A percentile compares a stretch with the other conserved stretches of the same genome.
Conservation (phyloP, 192 early-diverging fungal species). For the Entophlyctis helioformis region DNA sequence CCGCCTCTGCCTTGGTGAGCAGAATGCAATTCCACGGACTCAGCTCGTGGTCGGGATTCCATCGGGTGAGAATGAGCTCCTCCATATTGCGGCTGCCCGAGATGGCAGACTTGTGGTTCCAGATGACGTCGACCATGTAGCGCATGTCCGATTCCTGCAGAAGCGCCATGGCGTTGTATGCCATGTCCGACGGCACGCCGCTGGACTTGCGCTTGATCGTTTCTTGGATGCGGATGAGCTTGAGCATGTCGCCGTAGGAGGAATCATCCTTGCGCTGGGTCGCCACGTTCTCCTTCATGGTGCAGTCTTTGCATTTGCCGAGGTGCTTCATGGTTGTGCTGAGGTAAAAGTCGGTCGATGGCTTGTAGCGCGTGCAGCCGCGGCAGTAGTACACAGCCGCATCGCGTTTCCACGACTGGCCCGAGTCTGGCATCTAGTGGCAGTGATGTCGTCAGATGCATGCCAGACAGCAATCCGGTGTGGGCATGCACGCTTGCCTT, state of each 20-base stretch:
- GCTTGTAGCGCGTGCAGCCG: slow-evolving; percentile 40
- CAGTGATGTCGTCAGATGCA: not conserved
- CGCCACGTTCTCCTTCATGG: slow-evolving; percentile 32
- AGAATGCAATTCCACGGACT: slow-evolving; percentile 45
- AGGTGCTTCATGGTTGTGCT: slow-evolving; percentile 41
- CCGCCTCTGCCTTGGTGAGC: slow-evolving; percentile 38
- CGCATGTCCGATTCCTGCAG: slow-evolving; percentile 44
- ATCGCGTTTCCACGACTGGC: slow-evolving; percentile 37
- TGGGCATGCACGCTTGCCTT: slow-evolving; percentile 18
- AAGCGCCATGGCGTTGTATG: slow-evolving; percentile 35
- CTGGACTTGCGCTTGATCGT: slow-evolving; percentile 5
- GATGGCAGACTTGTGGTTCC: slow-evolving; percentile 38
- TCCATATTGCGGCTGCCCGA: slow-evolving; percentile 21
- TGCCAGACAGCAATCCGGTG: too few relatives aligned
- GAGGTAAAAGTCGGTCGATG: slow-evolving; percentile 50
- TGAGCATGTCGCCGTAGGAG: slow-evolving; percentile 34
- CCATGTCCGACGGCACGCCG: slow-evolving; percentile 5
- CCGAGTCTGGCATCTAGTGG: slow-evolving; percentile 16
- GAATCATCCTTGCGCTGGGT: slow-evolving; percentile 36
- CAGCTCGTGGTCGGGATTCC: slow-evolving; percentile 30
- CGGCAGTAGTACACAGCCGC: slow-evolving; percentile 46
- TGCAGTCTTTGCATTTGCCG: slow-evolving; percentile 41
- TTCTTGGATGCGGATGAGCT: slow-evolving; percentile 29
- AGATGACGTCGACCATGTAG: slow-evolving; percentile 38
- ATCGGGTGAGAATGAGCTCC: slow-evolving; percentile 33